phyloP scores from a whole-genome alignment of 2,329 filamentous ascomycete genomes.

The Myriosclerotinia duriaeana region DNA sequence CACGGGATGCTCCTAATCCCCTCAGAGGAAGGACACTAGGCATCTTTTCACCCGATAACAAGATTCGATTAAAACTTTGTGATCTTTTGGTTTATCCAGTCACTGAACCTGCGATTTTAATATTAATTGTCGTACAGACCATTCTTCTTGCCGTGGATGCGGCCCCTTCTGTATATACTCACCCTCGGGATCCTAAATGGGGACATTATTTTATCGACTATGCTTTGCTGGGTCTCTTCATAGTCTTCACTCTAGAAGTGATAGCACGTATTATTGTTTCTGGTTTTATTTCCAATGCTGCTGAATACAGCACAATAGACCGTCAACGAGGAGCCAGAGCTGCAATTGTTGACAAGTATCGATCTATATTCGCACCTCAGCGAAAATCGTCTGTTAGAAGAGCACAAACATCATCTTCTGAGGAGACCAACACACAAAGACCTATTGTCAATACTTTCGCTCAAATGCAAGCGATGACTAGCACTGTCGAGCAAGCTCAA shows the following conservation, averaged over 20 bases:
- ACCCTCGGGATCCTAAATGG: constrained; percentile 63
- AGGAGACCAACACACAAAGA: constrained; percentile 30
- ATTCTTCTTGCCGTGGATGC: constrained; percentile 86
- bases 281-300: constrained; percentile 84
- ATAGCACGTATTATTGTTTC: constrained; percentile 85
- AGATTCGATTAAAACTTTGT: constrained; percentile 71
- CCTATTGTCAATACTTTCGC: constrained; percentile 45
- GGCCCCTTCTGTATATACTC: constrained; percentile 64
- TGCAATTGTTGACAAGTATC: constrained; percentile 73
- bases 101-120: constrained; percentile 80
- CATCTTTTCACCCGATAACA: constrained; percentile 77
- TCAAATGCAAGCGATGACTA: constrained; percentile 54
- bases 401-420: constrained; percentile 30
- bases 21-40: constrained; percentile 83
- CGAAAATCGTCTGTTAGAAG: constrained; percentile 50
- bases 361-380: constrained; percentile 77
- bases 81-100: constrained; percentile 82
- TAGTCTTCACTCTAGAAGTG: constrained; percentile 86
- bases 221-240: constrained; percentile 76
- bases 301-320: constrained; percentile 89
- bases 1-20: constrained; percentile 63
- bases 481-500: constrained; percentile 73
- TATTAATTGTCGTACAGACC: constrained; percentile 85
- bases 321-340: constrained; percentile 71
- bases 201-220: constrained; percentile 48